Evolutionary conservation across 192 early-diverging fungal species (phyloP).

Genomic region (Gaertneriomyces sp.): DNA sequence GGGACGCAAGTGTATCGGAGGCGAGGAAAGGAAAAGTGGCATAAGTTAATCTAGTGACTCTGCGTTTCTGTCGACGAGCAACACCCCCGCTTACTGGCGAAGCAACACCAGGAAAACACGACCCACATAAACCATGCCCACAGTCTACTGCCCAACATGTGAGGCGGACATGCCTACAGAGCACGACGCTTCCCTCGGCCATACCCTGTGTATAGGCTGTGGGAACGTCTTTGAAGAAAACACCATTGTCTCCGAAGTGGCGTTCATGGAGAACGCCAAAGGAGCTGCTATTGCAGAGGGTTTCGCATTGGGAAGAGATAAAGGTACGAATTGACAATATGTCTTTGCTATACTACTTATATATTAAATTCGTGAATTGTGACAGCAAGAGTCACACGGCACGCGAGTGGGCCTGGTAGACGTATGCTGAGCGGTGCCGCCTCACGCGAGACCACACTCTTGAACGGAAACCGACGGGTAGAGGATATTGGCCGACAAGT

Average conservation of each 20-base stretch:
- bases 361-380: constrained; percentile 2
- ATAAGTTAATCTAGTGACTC: too few relatives aligned
- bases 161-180: constrained; percentile 47
- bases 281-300: constrained; percentile 72
- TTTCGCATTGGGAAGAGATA: constrained; percentile 30
- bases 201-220: constrained; percentile 65
- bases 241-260: constrained; percentile 85
- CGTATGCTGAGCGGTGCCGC: constrained; percentile 25
- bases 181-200: constrained; percentile 66
- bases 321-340: constrained; percentile 11
- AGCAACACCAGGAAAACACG: too few relatives aligned
- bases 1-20: too few relatives aligned
- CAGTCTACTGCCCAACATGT: constrained; percentile 10
- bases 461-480: constrained; percentile 67
- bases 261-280: constrained; percentile 79
- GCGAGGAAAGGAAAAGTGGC: too few relatives aligned
- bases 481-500: constrained; percentile 69
- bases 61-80: too few relatives aligned
- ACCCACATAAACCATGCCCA: too few relatives aligned
- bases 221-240: constrained; percentile 90
- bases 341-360: background rate
- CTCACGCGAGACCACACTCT: constrained; percentile 42
- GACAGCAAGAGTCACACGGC: constrained; percentile 3
- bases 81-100: too few relatives aligned
- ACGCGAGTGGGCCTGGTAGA: constrained; percentile 2